Evolutionary conservation across 2,329 filamentous ascomycete species (phyloP).

Genomic region (Cladosporium sp.): DNA sequence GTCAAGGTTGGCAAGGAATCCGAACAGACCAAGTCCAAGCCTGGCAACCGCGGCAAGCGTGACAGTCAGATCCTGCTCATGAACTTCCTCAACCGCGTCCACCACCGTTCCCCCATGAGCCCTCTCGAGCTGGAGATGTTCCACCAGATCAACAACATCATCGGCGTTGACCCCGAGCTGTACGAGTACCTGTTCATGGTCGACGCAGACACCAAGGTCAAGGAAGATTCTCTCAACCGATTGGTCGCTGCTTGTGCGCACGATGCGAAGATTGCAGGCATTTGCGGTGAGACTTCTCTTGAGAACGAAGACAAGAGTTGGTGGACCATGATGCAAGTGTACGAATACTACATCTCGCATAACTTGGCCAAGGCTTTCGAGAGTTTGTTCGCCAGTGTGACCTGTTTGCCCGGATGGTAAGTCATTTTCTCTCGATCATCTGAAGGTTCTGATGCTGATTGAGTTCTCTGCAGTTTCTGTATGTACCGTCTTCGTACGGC

Average conservation of each 20-base stretch:
- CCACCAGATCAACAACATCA: slow-evolving; percentile 99
- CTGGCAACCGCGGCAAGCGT: slow-evolving; percentile 96
- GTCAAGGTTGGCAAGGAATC: slow-evolving; percentile 98
- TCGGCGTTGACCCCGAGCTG: slow-evolving; percentile 93
- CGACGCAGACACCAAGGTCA: slow-evolving; percentile 92
- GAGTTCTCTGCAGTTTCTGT: slow-evolving; percentile 67
- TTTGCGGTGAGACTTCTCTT: slow-evolving; percentile 93
- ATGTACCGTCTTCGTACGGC: slow-evolving; percentile 97
- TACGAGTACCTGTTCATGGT: slow-evolving; percentile 98
- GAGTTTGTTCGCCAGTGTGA: slow-evolving; percentile 94
- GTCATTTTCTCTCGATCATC: slow-evolving; percentile 36
- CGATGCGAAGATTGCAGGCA: slow-evolving; percentile 93
- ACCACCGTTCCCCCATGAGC: slow-evolving; percentile 90
- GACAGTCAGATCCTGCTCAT: slow-evolving; percentile 95
- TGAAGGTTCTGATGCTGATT: neutral
- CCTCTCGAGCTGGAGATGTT: slow-evolving; percentile 97
- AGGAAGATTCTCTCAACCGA: slow-evolving; percentile 86
- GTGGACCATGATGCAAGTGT: slow-evolving; percentile 99
- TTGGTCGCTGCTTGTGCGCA: slow-evolving; percentile 90
- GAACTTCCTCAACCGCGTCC: slow-evolving; percentile 97
- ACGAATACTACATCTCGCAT: slow-evolving; percentile 99
- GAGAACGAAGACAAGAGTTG: slow-evolving; percentile 93
- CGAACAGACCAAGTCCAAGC: slow-evolving; percentile 84
- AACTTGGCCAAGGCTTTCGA: slow-evolving; percentile 96
- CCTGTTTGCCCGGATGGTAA: slow-evolving; percentile 98